Base-by-base conservation (phyloP, 2,329 filamentous ascomycete species). In the Botrytis fragariae region DNA sequence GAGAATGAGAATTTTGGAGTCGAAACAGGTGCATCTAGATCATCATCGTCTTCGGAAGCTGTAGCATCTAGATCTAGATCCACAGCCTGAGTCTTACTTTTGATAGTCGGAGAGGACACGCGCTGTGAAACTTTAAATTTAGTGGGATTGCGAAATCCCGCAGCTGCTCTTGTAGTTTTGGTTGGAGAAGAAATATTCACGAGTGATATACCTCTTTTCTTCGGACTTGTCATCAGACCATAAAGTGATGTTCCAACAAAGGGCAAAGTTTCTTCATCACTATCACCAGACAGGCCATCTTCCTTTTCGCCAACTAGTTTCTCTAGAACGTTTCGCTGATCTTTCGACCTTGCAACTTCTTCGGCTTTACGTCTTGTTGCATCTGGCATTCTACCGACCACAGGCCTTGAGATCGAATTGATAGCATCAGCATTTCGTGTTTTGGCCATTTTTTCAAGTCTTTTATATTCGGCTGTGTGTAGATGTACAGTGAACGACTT, bases 391-490 rank as follows among this genome's bases (percentile, higher is more conserved):
- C 76, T 79, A 1, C 77, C 77, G 29, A 78, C 81, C 3, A 84
- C 83, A 3, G 83, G 82, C 51, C 84, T 79, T 20, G 80, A 81
- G 12, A 85, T 82, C 1, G 79, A 79, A 65, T 78, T 79, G 64
- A 85, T 81, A 12, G 81, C 81, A 3, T 85, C 84, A 0, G 86
- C 86, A 75, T 90, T 90, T 68, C 87, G 85, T 16, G 84, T 80
- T 75, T 84, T 87, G 5, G 89, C 88, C 51, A 84, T 83, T 48
- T 84, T 83, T 80, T 91, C 92, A 62, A 93, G 86, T 6, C 90
- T 87, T 73, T 89, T 85, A 80, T 95, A 95, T 81, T 94, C 92
- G 25, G 90, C 91, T n/a, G 90, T 88, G 79, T 95, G 92, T 2
- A 95, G 86, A 80, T 94, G 92, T 8, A 87, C 86, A 0, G 93